phyloP scores from a whole-genome alignment of 345 rosid species.

The Camelina hispida region DNA sequence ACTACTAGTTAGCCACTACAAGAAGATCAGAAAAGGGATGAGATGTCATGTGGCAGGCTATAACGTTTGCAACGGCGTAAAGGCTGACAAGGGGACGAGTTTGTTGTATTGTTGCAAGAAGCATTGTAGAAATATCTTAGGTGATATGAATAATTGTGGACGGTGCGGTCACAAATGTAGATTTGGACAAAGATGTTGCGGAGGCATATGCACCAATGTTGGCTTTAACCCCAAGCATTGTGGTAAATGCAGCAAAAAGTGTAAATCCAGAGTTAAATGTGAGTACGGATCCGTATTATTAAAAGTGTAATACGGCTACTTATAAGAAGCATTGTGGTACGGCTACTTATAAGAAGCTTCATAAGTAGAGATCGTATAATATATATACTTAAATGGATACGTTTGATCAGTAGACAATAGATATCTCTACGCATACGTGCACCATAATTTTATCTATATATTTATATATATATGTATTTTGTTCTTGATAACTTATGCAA shows the following conservation, averaged over 20 bases:
- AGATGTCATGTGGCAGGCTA: slow-evolving; percentile 37
- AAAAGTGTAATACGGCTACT: no score
- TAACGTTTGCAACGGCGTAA: slow-evolving; percentile 63
- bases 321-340: no score
- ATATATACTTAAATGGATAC: neutral
- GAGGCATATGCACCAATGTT: slow-evolving; percentile 51
- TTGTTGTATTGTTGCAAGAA: slow-evolving; percentile 73
- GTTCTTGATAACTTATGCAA: no score
- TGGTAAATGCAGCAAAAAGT: slow-evolving; percentile 61
- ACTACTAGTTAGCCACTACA: slow-evolving; percentile 26
- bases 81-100: slow-evolving; percentile 64
- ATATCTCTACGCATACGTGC: neutral
- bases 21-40: slow-evolving; percentile 55
- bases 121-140: slow-evolving; percentile 62
- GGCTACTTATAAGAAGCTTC: neutral
- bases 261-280: slow-evolving; percentile 55
- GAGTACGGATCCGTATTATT: no score
- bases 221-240: slow-evolving; percentile 49
- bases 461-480: neutral
- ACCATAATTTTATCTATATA: neutral
- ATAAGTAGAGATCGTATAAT: neutral
- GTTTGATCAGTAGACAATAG: neutral
- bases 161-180: slow-evolving; percentile 58
- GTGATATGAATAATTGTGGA: slow-evolving; percentile 70
- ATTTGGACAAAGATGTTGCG: slow-evolving; percentile 65